phyloP scores from a whole-genome alignment of 2,329 filamentous ascomycete species.

The Aureobasidium sp. region DNA sequence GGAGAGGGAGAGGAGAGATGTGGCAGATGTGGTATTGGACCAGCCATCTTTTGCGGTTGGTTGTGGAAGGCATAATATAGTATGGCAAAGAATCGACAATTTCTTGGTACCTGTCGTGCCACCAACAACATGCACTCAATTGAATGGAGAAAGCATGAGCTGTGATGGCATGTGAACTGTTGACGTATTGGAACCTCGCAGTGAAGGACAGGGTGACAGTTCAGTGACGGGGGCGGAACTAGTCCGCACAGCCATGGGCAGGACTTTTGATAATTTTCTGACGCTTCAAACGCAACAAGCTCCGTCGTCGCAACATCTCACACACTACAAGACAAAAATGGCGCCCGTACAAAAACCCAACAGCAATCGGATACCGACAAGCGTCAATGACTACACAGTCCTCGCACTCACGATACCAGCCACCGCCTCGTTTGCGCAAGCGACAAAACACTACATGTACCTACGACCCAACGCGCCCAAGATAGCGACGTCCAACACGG shows the following conservation, averaged over 20 bases:
- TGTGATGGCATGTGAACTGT: too few species aligned
- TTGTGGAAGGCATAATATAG: not conserved
- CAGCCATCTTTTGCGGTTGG: not conserved
- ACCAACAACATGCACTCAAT: too few species aligned
- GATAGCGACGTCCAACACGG: conserved; percentile 63
- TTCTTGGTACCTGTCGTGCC: too few species aligned
- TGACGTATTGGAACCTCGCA: not conserved
- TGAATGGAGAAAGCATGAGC: too few species aligned
- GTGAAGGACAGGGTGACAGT: not conserved
- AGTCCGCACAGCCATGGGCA: not conserved
- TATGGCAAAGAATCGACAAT: not conserved
- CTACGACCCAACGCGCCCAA: conserved; percentile 76
- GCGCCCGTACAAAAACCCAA: conserved; percentile 15
- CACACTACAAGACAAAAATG: conserved; percentile 16
- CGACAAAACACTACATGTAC: conserved; percentile 75
- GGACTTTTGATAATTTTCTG: not conserved
- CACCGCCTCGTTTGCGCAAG: conserved; percentile 53
- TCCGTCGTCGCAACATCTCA: not conserved
- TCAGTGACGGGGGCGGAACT: not conserved
- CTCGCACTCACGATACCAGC: conserved; percentile 62
- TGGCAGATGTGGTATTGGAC: not conserved
- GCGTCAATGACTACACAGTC: conserved; percentile 57
- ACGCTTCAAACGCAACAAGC: not conserved
- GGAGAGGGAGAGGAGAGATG: conserved; percentile 17
- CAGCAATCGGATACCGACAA: conserved; percentile 18